Conservation (phyloP, 2,329 filamentous ascomycete species). For the Neoascochyta sp. region DNA sequence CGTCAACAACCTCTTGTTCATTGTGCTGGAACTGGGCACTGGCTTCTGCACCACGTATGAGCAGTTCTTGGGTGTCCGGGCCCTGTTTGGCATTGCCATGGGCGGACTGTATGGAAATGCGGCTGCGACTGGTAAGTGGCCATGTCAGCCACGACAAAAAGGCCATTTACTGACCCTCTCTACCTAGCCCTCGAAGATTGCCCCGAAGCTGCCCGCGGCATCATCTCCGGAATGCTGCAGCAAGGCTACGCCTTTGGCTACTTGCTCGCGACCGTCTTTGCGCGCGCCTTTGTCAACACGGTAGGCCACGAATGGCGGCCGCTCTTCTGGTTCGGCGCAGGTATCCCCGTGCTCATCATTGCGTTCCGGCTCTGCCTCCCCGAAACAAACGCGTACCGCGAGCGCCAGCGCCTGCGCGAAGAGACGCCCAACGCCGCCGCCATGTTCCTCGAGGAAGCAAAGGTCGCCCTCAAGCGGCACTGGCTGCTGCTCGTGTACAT, state of each 20-base stretch:
- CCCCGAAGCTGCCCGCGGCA: conserved; percentile 55
- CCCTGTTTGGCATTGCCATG: conserved; percentile 63
- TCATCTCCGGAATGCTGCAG: conserved; percentile 60
- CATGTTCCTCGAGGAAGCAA: conserved; percentile 72
- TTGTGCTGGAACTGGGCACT: conserved; percentile 58
- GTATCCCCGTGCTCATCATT: conserved; percentile 77
- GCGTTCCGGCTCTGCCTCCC: conserved; percentile 71
- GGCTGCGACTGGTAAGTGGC: conserved; percentile 49
- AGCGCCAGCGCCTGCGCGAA: conserved; percentile 62
- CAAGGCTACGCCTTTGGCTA: conserved; percentile 64
- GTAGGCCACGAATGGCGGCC: conserved; percentile 79
- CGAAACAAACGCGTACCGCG: conserved; percentile 70
- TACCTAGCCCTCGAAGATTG: conserved; percentile 56
- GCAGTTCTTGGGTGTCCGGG: conserved; percentile 57
- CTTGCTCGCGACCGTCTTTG: conserved; percentile 57
- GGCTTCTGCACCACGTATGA: conserved; percentile 58
- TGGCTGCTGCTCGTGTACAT: conserved; percentile 79
- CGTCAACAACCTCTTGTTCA: conserved; percentile 59
- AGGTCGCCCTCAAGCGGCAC: conserved; percentile 71
- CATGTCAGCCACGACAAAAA: not conserved
- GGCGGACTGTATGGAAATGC: conserved; percentile 61
- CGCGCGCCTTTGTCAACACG: conserved; percentile 65
- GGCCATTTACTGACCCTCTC: conserved; percentile 1
- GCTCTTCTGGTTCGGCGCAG: conserved; percentile 84
- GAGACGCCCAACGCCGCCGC: conserved; percentile 57